phyloP scores from a whole-genome alignment of 1,139 yeast genomes.

The Hansenula sp. region DNA sequence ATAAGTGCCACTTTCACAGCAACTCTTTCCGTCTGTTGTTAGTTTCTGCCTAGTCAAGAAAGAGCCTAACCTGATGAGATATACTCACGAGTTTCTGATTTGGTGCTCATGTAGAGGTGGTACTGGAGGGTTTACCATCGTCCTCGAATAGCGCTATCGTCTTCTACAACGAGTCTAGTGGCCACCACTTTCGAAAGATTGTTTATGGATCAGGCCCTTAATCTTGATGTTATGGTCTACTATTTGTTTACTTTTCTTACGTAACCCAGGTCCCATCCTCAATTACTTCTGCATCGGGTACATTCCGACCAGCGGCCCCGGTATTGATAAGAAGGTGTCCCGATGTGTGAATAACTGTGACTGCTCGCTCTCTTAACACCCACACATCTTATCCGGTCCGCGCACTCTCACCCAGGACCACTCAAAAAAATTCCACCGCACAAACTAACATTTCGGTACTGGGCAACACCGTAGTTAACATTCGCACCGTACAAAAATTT shows the following conservation, averaged over 20 bases:
- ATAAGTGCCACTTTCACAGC: constrained; percentile 80
- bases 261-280: constrained; percentile 1
- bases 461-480: neutral
- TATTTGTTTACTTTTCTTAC: constrained; percentile 14
- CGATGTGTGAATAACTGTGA: neutral
- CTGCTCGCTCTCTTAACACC: neutral
- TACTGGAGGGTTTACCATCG: constrained; percentile 13
- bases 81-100: constrained; percentile 17
- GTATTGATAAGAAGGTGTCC: neutral
- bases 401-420: neutral
- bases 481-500: neutral
- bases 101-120: constrained; percentile 20
- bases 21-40: constrained; percentile 13
- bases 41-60: too few species aligned
- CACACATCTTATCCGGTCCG: neutral
- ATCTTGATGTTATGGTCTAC: neutral
- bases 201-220: too few species aligned
- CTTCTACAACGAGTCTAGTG: neutral
- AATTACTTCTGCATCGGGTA: neutral
- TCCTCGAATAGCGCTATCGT: neutral
- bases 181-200: too few species aligned
- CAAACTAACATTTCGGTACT: neutral
- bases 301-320: neutral
- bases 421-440: neutral
- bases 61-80: too few species aligned